A percentile compares a stretch with the other conserved stretches of the same genome.
Evolutionary conservation across 768 basidiomycete species (phyloP).

Genomic region (Leccinum imitatum): DNA sequence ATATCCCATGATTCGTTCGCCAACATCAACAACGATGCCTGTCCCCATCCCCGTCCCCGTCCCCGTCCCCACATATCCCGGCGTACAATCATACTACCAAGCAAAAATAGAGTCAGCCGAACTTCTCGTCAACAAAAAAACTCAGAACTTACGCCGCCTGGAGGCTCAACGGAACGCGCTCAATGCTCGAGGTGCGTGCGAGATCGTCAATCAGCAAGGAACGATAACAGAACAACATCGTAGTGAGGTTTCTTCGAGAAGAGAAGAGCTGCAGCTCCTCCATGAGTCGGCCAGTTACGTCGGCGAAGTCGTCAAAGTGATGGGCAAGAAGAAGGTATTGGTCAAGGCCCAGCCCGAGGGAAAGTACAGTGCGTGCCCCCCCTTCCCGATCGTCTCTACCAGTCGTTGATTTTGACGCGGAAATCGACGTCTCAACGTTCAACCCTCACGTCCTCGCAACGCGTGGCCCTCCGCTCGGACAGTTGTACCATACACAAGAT

Average conservation of each 20-base stretch:
- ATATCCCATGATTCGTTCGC: no score
- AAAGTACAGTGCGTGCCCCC: slow-evolving; percentile 82
- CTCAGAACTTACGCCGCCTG: no score
- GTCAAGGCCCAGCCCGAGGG: slow-evolving; percentile 99
- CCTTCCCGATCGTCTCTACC: background rate
- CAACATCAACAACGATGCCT: no score
- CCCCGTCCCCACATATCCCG: no score
- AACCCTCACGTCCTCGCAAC: slow-evolving; percentile 79
- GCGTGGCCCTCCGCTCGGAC: slow-evolving; percentile 94
- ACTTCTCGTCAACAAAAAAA: no score
- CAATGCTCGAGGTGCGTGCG: no score
- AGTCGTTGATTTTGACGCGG: slow-evolving; percentile 94
- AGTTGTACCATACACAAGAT: slow-evolving; percentile 97
- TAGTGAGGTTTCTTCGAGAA: slow-evolving; percentile 87
- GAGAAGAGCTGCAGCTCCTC: slow-evolving; percentile 90
- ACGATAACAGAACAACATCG: slow-evolving; percentile 1
- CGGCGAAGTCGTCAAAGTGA: slow-evolving; percentile 96
- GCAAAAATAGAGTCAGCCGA: no score
- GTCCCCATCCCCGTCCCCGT: no score
- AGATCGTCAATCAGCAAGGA: no score
- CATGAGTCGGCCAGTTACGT: slow-evolving; percentile 98
- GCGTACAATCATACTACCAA: no score
- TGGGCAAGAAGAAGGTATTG: slow-evolving; percentile 98
- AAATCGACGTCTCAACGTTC: slow-evolving; percentile 65
- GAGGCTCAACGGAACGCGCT: no score